Evolutionary conservation across 331 rosid genomes (phyloP).

Genomic region (Acacia pycnantha): DNA sequence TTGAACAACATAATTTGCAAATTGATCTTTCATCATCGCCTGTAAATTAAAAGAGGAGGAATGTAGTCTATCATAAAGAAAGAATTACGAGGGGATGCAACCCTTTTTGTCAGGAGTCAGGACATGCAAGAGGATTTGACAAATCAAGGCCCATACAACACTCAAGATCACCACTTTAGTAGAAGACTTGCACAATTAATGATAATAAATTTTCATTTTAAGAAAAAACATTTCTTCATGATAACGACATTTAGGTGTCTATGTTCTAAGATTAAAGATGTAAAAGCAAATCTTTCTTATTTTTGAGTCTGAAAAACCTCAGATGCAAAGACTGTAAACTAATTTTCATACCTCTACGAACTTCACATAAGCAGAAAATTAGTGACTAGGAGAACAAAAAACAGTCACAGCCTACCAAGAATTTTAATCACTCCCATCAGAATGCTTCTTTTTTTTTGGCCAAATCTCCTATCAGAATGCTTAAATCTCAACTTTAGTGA

Average conservation of each 20-base stretch:
- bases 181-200: background rate
- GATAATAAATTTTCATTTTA: background rate
- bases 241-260: background rate
- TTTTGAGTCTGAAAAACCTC: background rate
- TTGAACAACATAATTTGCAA: conserved; percentile 95
- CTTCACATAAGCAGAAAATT: background rate
- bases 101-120: background rate
- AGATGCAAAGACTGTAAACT: background rate
- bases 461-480: background rate
- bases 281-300: background rate
- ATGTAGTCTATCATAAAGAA: background rate
- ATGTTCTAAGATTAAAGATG: background rate
- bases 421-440: background rate
- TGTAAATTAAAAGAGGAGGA: conserved; percentile 17
- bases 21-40: conserved; percentile 99
- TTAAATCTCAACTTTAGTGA: background rate
- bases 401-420: background rate
- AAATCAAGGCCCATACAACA: background rate
- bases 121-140: background rate
- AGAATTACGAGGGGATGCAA: background rate
- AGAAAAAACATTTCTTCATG: background rate
- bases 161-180: background rate
- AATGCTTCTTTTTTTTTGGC: background rate
- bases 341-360: background rate
- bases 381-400: background rate